Percentiles rank a stretch among this genome's conserved stretches.
Conservation (phyloP, 441 rosid genomes). For the Metrosideros polymorpha region DNA sequence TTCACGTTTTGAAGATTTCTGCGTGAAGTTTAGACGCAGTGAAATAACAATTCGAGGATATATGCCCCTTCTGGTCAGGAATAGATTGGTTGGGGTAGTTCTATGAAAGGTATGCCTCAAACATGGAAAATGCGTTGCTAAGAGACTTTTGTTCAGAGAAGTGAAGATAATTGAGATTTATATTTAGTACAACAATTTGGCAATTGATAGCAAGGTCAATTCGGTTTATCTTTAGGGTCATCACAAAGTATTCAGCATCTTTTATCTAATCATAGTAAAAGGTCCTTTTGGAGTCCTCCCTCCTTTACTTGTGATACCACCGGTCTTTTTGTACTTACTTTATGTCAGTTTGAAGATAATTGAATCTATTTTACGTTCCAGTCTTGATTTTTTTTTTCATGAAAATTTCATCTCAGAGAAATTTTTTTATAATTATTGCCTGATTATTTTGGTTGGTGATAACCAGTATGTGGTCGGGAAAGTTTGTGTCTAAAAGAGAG, state of each 20-base stretch:
- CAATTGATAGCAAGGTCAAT: background rate
- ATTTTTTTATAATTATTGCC: background rate
- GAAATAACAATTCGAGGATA: background rate
- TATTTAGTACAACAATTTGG: background rate
- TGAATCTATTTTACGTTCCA: background rate
- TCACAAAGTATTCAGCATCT: background rate
- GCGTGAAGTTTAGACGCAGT: background rate
- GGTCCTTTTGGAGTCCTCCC: background rate
- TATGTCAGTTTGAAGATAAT: background rate
- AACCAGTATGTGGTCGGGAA: background rate
- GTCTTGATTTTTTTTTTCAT: background rate
- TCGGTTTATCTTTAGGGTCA: background rate
- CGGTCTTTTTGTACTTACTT: background rate
- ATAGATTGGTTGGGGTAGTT: background rate
- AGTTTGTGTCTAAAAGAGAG: background rate
- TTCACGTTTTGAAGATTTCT: background rate
- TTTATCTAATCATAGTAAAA: background rate
- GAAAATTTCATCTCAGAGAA: background rate
- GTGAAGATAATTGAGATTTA: background rate
- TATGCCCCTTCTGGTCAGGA: background rate
- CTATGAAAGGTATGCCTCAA: background rate
- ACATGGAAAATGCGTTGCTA: background rate
- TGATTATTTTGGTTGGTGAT: background rate
- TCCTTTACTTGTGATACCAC: background rate
- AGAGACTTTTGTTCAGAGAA: background rate